Evolutionary conservation across 2,329 filamentous ascomycete species (phyloP), one percentile per base, ranked within the genome.

Genomic region (Fusarium coffeatum): DNA sequence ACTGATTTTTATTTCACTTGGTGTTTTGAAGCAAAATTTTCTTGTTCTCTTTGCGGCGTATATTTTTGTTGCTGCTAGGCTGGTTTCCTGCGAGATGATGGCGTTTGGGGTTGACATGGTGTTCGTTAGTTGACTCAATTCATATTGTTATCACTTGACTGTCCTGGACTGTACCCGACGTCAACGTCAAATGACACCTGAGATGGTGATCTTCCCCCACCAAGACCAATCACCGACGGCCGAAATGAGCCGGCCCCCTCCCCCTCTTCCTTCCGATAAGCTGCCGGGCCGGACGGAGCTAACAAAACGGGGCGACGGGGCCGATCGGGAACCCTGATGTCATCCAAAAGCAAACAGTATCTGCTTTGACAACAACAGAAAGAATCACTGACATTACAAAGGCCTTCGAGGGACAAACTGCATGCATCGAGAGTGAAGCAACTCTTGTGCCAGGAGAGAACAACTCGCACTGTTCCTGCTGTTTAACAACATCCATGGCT

Each of bases 41-140:
- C 42, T 60, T 40, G 45, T 55, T 55, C 37, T 51, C 51, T 66
- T 62, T n/a, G 57, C 37, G 32, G 41, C 30, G 50, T 59, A 53
- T 30, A 47, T 58, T 30, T 58, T 51, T 34, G 20, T 55, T 57
- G 49, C 46, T 47, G 43, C 34, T 67, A 62, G 64, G 40, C 46
- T 64, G 37, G 57, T 60, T 63, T 57, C 62, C 40, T 46, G 50
- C 32, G 41, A 51, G 32, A 60, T 43, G 57, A 58, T 58, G 72
- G 72, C 71, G 72, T 72, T 41, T 69, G 50, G 63, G 71, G 54
- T 59, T 61, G 40, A 43, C 16, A 68, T 34, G 66, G 66, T 59
- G 55, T 74, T 54, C 32, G 23, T 64, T 25, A 56, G 58, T 71
- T 71, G 64, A 65, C 61, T 72, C 71, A 74, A 74, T 74, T 66